Evolutionary conservation across 1,139 yeast species (phyloP).

Genomic region (Blastobotrys raffinosifermentans): DNA sequence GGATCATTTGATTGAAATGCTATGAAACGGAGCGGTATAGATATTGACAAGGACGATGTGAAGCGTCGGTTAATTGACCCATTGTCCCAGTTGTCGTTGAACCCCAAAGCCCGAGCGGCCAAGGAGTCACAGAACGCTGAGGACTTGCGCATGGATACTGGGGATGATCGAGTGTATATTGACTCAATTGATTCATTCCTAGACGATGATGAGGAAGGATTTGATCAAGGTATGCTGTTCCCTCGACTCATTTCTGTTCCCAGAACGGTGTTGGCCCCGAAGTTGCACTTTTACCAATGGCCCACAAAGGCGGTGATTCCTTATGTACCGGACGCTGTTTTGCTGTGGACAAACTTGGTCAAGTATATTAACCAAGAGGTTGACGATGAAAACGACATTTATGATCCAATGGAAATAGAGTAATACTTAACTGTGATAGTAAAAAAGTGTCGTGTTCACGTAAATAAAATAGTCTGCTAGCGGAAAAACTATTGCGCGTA

Average conservation of each 20-base stretch:
- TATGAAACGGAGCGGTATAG: conserved; percentile 3
- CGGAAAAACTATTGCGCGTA: conserved; percentile 29
- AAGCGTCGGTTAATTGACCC: conserved; percentile 13
- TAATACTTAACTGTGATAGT: not conserved
- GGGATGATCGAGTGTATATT: conserved; percentile 20
- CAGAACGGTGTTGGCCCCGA: too few species aligned
- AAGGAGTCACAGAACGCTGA: not conserved
- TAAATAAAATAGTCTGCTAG: too few species aligned
- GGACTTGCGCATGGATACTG: conserved; percentile 18
- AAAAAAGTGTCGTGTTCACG: too few species aligned
- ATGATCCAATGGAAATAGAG: conserved; percentile 10
- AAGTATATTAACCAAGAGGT: conserved; percentile 4
- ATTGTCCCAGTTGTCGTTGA: conserved; percentile 8
- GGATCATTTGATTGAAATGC: not conserved
- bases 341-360: conserved; percentile 12
- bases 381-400: conserved; percentile 1
- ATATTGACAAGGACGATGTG: conserved; percentile 4
- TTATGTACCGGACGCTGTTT: conserved; percentile 14
- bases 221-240: conserved; percentile 16
- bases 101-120: not conserved
- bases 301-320: conserved; percentile 20
- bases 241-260: too few species aligned
- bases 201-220: conserved; percentile 14
- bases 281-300: conserved; percentile 16
- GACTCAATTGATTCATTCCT: conserved; percentile 24